Conservation (phyloP, 2,329 filamentous ascomycete species). For the Coccinonectria pachysandricola region DNA sequence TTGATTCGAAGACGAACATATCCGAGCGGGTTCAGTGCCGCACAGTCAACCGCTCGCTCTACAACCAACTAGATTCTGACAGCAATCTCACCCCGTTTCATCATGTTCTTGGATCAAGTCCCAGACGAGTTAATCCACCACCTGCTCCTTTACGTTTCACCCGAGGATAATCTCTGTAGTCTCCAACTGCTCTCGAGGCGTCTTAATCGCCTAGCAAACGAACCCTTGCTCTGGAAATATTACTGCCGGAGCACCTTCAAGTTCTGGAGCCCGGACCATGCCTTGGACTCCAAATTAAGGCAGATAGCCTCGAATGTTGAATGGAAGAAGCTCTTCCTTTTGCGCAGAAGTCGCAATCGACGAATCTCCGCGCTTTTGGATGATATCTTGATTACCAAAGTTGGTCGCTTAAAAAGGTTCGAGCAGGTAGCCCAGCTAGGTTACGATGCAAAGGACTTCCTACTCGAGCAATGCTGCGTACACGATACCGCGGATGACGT, state of each 20-base stretch:
- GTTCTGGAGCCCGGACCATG: constrained; percentile 63
- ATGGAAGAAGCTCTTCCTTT: constrained; percentile 64
- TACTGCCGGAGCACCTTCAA: constrained; percentile 61
- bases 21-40: too few relatives aligned
- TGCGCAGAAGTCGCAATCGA: constrained; percentile 42
- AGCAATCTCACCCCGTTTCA: constrained; percentile 10
- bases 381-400: constrained; percentile 59
- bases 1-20: too few relatives aligned
- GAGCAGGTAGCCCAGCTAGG: constrained; percentile 62
- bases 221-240: constrained; percentile 68
- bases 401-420: constrained; percentile 58
- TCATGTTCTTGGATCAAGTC: constrained; percentile 36
- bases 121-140: constrained; percentile 80
- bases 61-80: too few relatives aligned
- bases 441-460: constrained; percentile 80
- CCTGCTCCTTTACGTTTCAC: constrained; percentile 57
- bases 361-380: constrained; percentile 48
- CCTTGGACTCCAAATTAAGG: constrained; percentile 45
- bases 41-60: too few relatives aligned
- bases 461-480: constrained; percentile 55
- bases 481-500: constrained; percentile 57
- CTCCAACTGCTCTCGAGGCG: constrained; percentile 49
- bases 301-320: constrained; percentile 45
- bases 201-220: constrained; percentile 55
- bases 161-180: constrained; percentile 38